phyloP scores from a whole-genome alignment of 164 flowering plant species.

The Saururus chinensis region DNA sequence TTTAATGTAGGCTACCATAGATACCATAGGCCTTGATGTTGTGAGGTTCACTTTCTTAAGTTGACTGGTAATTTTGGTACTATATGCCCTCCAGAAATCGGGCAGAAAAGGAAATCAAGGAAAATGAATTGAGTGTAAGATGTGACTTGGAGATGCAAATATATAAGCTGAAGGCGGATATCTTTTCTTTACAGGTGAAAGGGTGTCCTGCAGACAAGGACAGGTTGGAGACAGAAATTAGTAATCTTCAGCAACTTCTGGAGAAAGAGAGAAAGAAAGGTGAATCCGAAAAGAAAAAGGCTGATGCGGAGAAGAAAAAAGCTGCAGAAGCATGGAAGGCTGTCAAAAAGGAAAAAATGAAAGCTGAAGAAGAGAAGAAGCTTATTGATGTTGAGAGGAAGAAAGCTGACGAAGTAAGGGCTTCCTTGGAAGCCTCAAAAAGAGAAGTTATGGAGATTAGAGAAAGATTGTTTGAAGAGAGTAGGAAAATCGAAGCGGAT shows the following conservation, averaged over 20 bases:
- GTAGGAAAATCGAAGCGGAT: constrained; percentile 26
- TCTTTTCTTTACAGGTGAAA: constrained; percentile 18
- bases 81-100: not conserved
- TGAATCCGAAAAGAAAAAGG: constrained; percentile 30
- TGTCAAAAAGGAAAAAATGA: constrained; percentile 33
- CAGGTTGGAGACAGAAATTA: constrained; percentile 33
- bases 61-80: too few relatives aligned
- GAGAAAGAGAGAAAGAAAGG: constrained; percentile 36
- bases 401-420: constrained; percentile 38
- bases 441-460: constrained; percentile 29
- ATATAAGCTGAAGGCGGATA: constrained; percentile 37
- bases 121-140: constrained; percentile 23
- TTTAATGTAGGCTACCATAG: too few relatives aligned
- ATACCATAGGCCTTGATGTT: too few relatives aligned
- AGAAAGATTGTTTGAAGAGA: constrained; percentile 19
- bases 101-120: constrained; percentile 28
- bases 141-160: constrained; percentile 42
- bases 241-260: constrained; percentile 30
- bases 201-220: constrained; percentile 8
- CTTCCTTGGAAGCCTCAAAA: constrained; percentile 27
- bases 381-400: constrained; percentile 26
- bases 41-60: too few relatives aligned
- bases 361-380: constrained; percentile 34
- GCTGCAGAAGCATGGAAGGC: constrained; percentile 32
- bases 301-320: constrained; percentile 33